phyloP scores from a whole-genome alignment of 2,329 filamentous ascomycete genomes.

The Zasmidium citrigriseum region DNA sequence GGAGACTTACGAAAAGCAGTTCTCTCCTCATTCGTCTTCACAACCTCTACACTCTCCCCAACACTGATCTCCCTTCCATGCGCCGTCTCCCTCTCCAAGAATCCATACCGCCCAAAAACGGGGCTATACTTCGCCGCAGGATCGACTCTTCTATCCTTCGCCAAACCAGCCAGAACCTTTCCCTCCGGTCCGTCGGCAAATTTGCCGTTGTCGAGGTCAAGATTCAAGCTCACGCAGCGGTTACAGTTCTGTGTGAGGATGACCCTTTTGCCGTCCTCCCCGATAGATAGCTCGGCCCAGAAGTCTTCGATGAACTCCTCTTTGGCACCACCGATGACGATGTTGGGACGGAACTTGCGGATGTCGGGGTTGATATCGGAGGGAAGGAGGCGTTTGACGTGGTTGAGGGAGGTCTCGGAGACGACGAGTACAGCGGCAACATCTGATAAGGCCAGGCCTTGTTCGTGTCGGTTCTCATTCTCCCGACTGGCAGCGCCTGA shows the following conservation, averaged over 20 bases:
- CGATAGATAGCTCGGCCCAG: constrained; percentile 43
- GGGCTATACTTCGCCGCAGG: constrained; percentile 47
- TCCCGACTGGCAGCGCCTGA: background rate
- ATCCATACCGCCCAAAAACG: constrained; percentile 51
- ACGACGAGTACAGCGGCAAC: constrained; percentile 73
- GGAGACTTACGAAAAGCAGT: constrained; percentile 45
- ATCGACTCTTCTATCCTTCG: constrained; percentile 48
- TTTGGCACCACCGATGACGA: constrained; percentile 44
- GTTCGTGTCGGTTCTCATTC: constrained; percentile 6
- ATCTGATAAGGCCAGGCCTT: constrained; percentile 68
- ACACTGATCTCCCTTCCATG: constrained; percentile 37
- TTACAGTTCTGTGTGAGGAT: constrained; percentile 48
- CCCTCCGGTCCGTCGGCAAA: constrained; percentile 40
- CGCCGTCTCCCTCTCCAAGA: constrained; percentile 36
- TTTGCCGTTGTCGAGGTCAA: constrained; percentile 49
- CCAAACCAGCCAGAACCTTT: constrained; percentile 46
- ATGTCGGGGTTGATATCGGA: constrained; percentile 38
- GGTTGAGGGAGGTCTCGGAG: constrained; percentile 66
- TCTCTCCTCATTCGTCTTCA: constrained; percentile 40
- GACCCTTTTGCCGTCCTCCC: constrained; percentile 26
- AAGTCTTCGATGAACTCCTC: constrained; percentile 50
- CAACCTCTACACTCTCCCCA: constrained; percentile 46
- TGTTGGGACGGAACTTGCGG: constrained; percentile 50
- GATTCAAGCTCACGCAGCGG: constrained; percentile 48
- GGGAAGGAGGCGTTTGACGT: constrained; percentile 55